Base-by-base conservation (phyloP, 2,329 filamentous ascomycete genomes). In the Ustulina deusta region DNA sequence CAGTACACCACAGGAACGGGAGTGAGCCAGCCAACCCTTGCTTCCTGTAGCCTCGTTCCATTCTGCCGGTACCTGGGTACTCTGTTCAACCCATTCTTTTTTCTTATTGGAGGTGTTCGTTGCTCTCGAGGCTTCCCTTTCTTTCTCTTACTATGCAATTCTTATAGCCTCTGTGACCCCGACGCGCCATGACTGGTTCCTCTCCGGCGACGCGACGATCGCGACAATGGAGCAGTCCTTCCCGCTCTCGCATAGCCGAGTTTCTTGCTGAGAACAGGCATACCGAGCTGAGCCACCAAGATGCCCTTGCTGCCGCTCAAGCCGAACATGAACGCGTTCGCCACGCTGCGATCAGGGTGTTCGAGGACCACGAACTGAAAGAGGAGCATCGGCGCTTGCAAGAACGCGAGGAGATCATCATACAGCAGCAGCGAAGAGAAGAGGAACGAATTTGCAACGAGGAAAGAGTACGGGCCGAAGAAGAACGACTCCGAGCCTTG, bases 281-380 rank as follows among this genome's bases (percentile, higher is more conserved):
- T 70, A 87, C 86, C 38, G 89, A 90, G 75, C 82, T 86, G 57
- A 84, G 83, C 63, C 90, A 93, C 75, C 84, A 86, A 65, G 86
- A 89, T 72, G 90, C 91, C 15, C 85, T 95, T 17, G 87, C 86
- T 52, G 86, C 86, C 54, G 90, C 90, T 3, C 87, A 88, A 56
- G 83, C 84, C 15, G 87, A 91, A 74, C 92, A 94, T 77, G 87
- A 91, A 42, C 84, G 87, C 32, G 86, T 95, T 11, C 84, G 85
- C 32, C 79, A 84, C 61, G 79, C 79, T 34, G 86, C 86, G 7
- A 77, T 86, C 40, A 79, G 81, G 17, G 83, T 83, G 6, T 84
- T 81, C 63, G 79, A 85, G 66, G 77, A 85, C 46, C 81, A 87
- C 65, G 79, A 84, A 66, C 73, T 84, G 17, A 77, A 83, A 59